Evolutionary conservation across 768 basidiomycete species (phyloP), one percentile per base, ranked within the genome.

Genomic region (Mycena galopus): DNA sequence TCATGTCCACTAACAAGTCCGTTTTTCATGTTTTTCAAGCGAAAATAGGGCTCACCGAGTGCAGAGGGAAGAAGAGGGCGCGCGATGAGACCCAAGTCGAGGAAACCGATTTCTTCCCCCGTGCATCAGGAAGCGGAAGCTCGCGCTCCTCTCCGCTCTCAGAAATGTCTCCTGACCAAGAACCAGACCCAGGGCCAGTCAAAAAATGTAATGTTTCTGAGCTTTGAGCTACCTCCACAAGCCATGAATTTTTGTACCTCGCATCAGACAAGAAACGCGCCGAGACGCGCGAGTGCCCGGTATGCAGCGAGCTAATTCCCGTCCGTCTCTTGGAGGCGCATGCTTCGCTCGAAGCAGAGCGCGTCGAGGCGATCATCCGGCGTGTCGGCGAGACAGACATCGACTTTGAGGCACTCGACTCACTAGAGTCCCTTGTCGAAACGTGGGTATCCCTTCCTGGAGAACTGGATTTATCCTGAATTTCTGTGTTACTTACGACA

Each of bases 201-300:
- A 91, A 89, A 83, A 88, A 88, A 84, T 80, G 89, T 88, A 65
- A 68, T 42, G 68, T 63, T 23, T n/a, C n/a, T n/a, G n/a, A n/a
- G n/a, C n/a, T n/a, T n/a, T n/a, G n/a, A n/a, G n/a, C n/a, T n/a
- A n/a, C n/a, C n/a, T n/a, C n/a, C n/a, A n/a, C n/a, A n/a, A n/a
- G n/a, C 4, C 37, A 50, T 51, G 30, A 35, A 32, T n/a, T n/a
- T 53, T 35, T 32, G 32, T 42, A 16, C 21, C 68, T 23, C 39
- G 35, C 42, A 50, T 39, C 53, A 74, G 73, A 74, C 65, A 63
- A 67, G 53, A 93, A 90, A 79, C 89, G 91, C 53, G 93, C 92
- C 21, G 93, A 94, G 78, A 95, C 93, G 3, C 86, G 90, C 68
- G 84, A 84, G 69, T 96, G 94, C 77, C 94, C 94, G 2, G 88